A percentile compares a stretch with the other conserved stretches of the same genome.
Conservation (phyloP, 108 stramenopile species). For the Aureococcus anophagefferens region DNA sequence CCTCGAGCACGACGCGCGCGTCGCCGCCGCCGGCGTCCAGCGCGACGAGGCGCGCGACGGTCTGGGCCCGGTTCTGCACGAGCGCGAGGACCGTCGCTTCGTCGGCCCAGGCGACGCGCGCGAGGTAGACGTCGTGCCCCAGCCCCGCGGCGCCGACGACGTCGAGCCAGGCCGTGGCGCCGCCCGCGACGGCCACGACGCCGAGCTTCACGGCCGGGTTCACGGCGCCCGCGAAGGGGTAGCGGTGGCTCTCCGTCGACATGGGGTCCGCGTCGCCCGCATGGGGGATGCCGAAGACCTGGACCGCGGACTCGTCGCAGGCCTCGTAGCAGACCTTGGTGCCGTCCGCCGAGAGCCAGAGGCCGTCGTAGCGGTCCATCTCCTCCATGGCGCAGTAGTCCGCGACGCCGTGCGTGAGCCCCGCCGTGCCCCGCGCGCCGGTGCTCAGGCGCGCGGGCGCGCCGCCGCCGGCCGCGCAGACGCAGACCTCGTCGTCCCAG, state of each 20-base stretch:
- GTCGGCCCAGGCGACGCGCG: slow-evolving; percentile 66
- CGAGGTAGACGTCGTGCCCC: slow-evolving; percentile 62
- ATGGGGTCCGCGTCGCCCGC: slow-evolving; percentile 25
- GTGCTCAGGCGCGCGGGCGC: slow-evolving; percentile 33
- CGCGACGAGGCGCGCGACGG: slow-evolving; percentile 45
- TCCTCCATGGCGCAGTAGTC: slow-evolving; percentile 89
- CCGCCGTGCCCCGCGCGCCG: slow-evolving; percentile 13
- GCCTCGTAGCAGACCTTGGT: slow-evolving; percentile 51
- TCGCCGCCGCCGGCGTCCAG: slow-evolving; percentile 43
- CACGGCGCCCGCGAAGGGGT: slow-evolving; percentile 78
- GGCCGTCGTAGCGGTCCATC: slow-evolving; percentile 85
- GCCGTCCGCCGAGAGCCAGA: slow-evolving; percentile 73
- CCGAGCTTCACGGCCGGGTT: slow-evolving; percentile 67
- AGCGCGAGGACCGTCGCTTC: slow-evolving; percentile 71
- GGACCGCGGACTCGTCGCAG: slow-evolving; percentile 73
- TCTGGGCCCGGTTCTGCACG: slow-evolving; percentile 74
- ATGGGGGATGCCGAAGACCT: slow-evolving; percentile 70
- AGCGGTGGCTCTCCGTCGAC: slow-evolving; percentile 74
- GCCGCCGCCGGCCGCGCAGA: neutral
- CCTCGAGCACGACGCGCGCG: slow-evolving; percentile 47
- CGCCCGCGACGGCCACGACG: slow-evolving; percentile 39
- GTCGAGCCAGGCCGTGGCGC: neutral
- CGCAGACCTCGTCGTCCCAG: slow-evolving; percentile 27
- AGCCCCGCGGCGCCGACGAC: slow-evolving; percentile 51
- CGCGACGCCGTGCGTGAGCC: slow-evolving; percentile 73